Percentiles rank a stretch among this genome's conserved stretches.
These are phyloP conservation scores for Geranomyces michiganensis DNA, from an alignment of 192 early-diverging fungal genomes.

Conservation along the genomic window DNA sequence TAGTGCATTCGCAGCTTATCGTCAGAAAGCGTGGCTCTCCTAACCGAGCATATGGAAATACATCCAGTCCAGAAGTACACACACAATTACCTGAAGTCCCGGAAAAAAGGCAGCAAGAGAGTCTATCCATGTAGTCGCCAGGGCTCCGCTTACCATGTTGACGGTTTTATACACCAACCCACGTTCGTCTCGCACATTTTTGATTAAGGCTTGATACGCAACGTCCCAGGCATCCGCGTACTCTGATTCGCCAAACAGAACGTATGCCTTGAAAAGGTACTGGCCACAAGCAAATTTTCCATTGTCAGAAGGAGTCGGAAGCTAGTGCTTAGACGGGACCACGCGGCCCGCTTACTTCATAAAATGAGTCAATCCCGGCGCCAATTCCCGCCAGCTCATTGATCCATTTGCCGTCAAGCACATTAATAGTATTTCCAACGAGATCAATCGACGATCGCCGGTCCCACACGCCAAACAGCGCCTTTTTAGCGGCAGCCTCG, in stretches of 20 bases:
- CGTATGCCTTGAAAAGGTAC: slow-evolving; percentile 87
- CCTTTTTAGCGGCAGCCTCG: slow-evolving; percentile 57
- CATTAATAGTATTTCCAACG: slow-evolving; percentile 82
- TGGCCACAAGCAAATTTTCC: too few relatives aligned
- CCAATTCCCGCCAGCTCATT: slow-evolving; percentile 74
- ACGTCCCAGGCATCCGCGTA: slow-evolving; percentile 77
- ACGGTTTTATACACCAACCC: slow-evolving; percentile 89
- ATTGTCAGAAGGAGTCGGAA: too few relatives aligned
- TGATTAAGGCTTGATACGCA: slow-evolving; percentile 70
- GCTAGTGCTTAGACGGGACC: background rate
- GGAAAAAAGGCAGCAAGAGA: slow-evolving; percentile 90
- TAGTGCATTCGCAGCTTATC: background rate
- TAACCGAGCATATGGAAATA: background rate
- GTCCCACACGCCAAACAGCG: slow-evolving; percentile 78
- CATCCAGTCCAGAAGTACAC: background rate
- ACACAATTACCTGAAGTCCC: slow-evolving; percentile 74
- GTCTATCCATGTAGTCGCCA: slow-evolving; percentile 81
- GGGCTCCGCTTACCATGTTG: slow-evolving; percentile 69
- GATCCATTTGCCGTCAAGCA: slow-evolving; percentile 71
- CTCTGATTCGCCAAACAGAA: slow-evolving; percentile 82
- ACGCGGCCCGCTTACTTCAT: slow-evolving; percentile 48
- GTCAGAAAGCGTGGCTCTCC: too few relatives aligned
- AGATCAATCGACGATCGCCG: slow-evolving; percentile 73
- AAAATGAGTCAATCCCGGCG: slow-evolving; percentile 91
- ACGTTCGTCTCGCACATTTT: slow-evolving; percentile 64